Conservation (phyloP, 768 basidiomycete genomes). For the Mycena sanguinolenta region DNA sequence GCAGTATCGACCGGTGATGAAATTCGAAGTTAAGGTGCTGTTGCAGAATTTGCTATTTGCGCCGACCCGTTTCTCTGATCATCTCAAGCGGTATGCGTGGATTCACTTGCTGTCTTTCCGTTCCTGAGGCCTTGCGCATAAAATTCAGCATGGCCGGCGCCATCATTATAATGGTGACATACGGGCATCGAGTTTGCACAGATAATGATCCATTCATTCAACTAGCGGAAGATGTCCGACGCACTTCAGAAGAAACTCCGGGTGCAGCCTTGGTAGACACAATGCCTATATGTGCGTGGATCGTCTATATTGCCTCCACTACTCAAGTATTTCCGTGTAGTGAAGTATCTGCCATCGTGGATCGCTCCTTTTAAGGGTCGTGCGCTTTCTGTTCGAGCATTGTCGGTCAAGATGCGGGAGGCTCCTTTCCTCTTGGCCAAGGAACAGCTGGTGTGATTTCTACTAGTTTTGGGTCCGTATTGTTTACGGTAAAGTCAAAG, state of each 20-base stretch:
- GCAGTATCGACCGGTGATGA: conserved; percentile 19
- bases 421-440: conserved; percentile 11
- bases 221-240: conserved; percentile 15
- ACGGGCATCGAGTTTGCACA: conserved; percentile 17
- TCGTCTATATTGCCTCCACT: not conserved
- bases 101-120: not conserved
- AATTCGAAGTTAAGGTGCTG: conserved; percentile 11
- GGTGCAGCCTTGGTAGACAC: conserved; percentile 18
- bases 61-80: conserved; percentile 16
- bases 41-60: conserved; percentile 5
- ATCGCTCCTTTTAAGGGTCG: conserved; percentile 17
- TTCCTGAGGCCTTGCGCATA: not conserved
- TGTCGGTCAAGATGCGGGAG: conserved; percentile 18
- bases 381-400: conserved; percentile 5
- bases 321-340: conserved; percentile 1
- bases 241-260: conserved; percentile 15
- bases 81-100: conserved; percentile 16
- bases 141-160: conserved; percentile 15
- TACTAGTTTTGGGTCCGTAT: not conserved
- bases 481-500: not conserved
- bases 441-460: conserved; percentile 9
- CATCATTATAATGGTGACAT: conserved; percentile 23
- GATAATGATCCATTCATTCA: conserved; percentile 13
- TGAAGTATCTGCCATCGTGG: conserved; percentile 17
- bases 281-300: conserved; percentile 4